Conservation (phyloP, 257 asterid genomes). For the Gynochthodes officinalis region DNA sequence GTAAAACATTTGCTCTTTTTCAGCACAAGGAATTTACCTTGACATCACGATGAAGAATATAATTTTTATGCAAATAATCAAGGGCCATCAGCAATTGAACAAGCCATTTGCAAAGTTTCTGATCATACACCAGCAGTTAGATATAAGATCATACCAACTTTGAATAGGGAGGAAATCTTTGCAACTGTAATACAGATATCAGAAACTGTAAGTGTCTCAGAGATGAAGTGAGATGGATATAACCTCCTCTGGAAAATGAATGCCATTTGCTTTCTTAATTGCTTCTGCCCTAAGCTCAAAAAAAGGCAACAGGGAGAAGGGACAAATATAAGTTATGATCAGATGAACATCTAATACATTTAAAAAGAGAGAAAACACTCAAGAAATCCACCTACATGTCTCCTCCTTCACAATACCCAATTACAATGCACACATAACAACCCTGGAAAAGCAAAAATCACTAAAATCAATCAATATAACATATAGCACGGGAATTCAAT, state of each 20-base stretch:
- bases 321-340: conserved; percentile 7
- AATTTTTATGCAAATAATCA: conserved; percentile 82
- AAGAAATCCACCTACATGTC: conserved; percentile 75
- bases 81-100: conserved; percentile 95
- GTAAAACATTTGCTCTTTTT: conserved; percentile 6
- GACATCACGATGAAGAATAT: conserved; percentile 96
- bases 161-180: not conserved
- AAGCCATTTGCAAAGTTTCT: conserved; percentile 97
- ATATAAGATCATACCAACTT: conserved; percentile 15
- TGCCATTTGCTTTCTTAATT: conserved; percentile 75
- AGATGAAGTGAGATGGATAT: not conserved
- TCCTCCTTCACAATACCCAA: conserved; percentile 99
- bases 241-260: conserved; percentile 95
- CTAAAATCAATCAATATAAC: not conserved
- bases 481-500: not conserved
- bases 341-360: not conserved
- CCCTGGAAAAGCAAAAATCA: conserved; percentile 55
- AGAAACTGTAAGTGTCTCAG: not conserved
- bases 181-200: not conserved
- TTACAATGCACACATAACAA: conserved; percentile 95
- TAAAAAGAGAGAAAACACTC: conserved; percentile 3
- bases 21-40: conserved; percentile 48
- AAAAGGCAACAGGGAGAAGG: conserved; percentile 16
- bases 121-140: conserved; percentile 30
- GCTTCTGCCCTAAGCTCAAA: conserved; percentile 73